These are phyloP conservation scores for Hansenula lynferdii DNA, from an alignment of 1,139 yeast genomes.

Conservation along the genomic window DNA sequence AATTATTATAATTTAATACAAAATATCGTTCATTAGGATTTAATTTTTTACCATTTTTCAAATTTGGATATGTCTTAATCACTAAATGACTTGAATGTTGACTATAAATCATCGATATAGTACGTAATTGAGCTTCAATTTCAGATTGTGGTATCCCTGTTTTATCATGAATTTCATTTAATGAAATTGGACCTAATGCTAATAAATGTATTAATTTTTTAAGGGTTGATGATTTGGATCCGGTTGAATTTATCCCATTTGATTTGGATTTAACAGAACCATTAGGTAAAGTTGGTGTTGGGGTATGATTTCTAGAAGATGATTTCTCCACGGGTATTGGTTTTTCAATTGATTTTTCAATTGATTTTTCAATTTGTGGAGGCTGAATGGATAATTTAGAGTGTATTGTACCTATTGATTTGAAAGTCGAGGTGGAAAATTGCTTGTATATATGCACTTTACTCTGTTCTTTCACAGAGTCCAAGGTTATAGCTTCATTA, in stretches of 20 bases:
- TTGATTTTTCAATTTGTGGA: neutral
- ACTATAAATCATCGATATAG: constrained; percentile 9
- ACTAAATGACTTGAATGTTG: constrained; percentile 1
- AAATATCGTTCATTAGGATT: constrained; percentile 1
- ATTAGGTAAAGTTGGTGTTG: neutral
- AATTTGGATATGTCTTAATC: constrained; percentile 8
- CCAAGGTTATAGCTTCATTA: constrained; percentile 1
- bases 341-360: neutral
- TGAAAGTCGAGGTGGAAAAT: constrained; percentile 11
- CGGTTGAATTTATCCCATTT: constrained; percentile 1
- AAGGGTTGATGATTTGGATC: neutral
- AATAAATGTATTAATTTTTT: constrained; percentile 11
- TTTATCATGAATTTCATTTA: constrained; percentile 7
- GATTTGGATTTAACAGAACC: constrained; percentile 1
- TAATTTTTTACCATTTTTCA: neutral
- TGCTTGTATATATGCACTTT: constrained; percentile 11
- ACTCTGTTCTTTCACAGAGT: constrained; percentile 1
- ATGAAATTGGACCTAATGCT: constrained; percentile 17
- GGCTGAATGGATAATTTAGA: constrained; percentile 5
- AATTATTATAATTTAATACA: constrained; percentile 12
- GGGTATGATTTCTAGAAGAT: neutral
- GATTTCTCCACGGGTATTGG: neutral
- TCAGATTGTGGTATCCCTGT: constrained; percentile 10
- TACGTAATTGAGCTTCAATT: constrained; percentile 6
- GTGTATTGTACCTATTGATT: constrained; percentile 8